Percentiles rank a stretch among this genome's conserved stretches.
phyloP scores from a whole-genome alignment of 495 filamentous ascomycete species.

The Pyrenopolyporus hunteri region DNA sequence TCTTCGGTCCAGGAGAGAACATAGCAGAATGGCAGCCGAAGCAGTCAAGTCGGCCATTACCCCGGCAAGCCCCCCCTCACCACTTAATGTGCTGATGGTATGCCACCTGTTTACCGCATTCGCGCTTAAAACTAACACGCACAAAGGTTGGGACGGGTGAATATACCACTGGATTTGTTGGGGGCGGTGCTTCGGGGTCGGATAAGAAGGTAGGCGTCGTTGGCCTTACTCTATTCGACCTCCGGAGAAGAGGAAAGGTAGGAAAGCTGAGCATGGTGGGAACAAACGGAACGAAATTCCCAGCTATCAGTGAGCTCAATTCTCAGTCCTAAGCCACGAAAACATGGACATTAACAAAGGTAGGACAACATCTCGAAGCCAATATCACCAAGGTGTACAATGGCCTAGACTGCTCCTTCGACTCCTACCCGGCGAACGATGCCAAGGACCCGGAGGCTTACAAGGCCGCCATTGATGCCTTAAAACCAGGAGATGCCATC shows the following conservation, averaged over 20 bases:
- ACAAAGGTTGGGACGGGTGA: slow-evolving; percentile 83
- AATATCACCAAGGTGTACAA: slow-evolving; percentile 92
- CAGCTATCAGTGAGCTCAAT: slow-evolving; percentile 75
- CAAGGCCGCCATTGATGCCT: slow-evolving; percentile 85
- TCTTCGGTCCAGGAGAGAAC: neutral
- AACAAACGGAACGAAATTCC: slow-evolving; percentile 84
- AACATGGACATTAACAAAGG: slow-evolving; percentile 20
- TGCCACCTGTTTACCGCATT: neutral
- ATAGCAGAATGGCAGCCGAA: slow-evolving; percentile 26
- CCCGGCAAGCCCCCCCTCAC: slow-evolving; percentile 41
- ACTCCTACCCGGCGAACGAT: slow-evolving; percentile 77
- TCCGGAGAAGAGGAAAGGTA: slow-evolving; percentile 86
- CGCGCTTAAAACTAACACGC: slow-evolving; percentile 32
- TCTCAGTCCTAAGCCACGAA: neutral
- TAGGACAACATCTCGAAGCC: slow-evolving; percentile 82
- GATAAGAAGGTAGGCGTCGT: slow-evolving; percentile 96
- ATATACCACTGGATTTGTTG: slow-evolving; percentile 93
- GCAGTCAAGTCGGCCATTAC: slow-evolving; percentile 22
- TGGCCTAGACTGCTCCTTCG: slow-evolving; percentile 80
- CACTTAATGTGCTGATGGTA: slow-evolving; percentile 88
- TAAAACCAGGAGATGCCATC: slow-evolving; percentile 84
- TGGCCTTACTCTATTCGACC: slow-evolving; percentile 86
- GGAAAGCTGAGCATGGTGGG: slow-evolving; percentile 88
- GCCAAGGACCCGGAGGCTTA: slow-evolving; percentile 79
- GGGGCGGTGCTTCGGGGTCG: slow-evolving; percentile 73